Base-by-base conservation (phyloP, 2,329 filamentous ascomycete genomes). In the Mycocentrospora acerina region DNA sequence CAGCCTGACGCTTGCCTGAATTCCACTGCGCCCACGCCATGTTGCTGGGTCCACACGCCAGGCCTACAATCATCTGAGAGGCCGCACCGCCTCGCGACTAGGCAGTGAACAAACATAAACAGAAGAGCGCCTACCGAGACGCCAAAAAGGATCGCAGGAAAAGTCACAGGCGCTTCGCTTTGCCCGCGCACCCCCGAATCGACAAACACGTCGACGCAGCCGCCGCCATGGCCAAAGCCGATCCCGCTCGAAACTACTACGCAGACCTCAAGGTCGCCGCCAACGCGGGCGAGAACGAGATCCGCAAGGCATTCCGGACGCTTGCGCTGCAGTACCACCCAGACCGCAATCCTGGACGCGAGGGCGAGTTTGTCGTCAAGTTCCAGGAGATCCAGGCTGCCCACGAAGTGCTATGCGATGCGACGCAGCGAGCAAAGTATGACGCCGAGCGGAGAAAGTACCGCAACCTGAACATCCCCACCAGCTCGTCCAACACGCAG, bases 311-410 rank as follows among this genome's bases (percentile, higher is more conserved):
- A 58, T 95, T 90, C 68, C 81, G 86, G 53, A 90, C 89, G 67
- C 79, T 95, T 59, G 89, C 89, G 32, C 74, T 94, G 31, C 86
- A 87, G 66, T 94, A 86, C 59, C 90, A 95, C 60, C 90, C 90
- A 7, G 90, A 95, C 64, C 85, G 90, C 43, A 95, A 95, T 60
- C 88, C 85, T 9, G 90, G 90, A 35, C 81, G 80, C 59, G 89
- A 95, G 68, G 71, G 80, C 40, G 88, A 91, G 59, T 86, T 85
- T 60, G 88, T 87, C 51, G 76, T 85, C 22, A 86, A 88, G 59
- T 95, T 95, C 59, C 87, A 94, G 65, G 80, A 84, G 33, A 94
- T 95, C 32, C 88, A 94, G 67, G 81, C 86, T 4, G 90, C 90
- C 15, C 84, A 94, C 60, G 90, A 95, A 63, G 76, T 95, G 36